Base-by-base conservation (phyloP, 2,329 filamentous ascomycete species). In the Fusarium sp. region DNA sequence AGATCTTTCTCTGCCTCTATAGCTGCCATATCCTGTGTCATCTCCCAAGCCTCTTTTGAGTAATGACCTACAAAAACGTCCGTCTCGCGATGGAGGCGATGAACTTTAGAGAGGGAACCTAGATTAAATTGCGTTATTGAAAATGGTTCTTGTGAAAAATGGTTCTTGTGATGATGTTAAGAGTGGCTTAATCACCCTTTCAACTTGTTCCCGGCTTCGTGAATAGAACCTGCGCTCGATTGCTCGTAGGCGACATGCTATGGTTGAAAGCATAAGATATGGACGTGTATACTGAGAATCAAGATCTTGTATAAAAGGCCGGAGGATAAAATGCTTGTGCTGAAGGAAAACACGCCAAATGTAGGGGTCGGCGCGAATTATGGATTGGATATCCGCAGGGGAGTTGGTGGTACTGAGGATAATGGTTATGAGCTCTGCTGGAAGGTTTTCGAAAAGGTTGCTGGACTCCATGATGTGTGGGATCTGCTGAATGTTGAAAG, bases 41-140 rank as follows among this genome's bases (percentile, higher is more conserved):
- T 37, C 4, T 37, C 35, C 16, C 35, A 37, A 18, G 35, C 35
- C 16, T 9, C 9, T 18, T 37, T 37, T 11, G 35, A 37, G 35
- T 37, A 37, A 19, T 11, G 18, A 7, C 9, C 35, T 19, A 11
- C 16, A 19, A 11, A 37, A 37, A 11, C 3, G 10, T 37, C 35
- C 10, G 35, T 6, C 3, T 37, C 35, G 35, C 35, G 9, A 37
- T 10, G 35, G 9, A 37, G 9, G 0, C 7, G 18, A 37, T 37
- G 6, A 1, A 37, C 2, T 37, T 37, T 9, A 1, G 9, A 37
- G 1, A 37, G 9, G 35, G 18, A 3, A 10, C 35, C 35, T 37
- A 37, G 35, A 11, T 37, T 18, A 3, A 37, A 18, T 16, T 37
- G 9, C 9, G 18, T 37, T 37, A 37, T 16, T 18, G 16, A 37